Evolutionary conservation across 225 moss, liverwort and hornwort species (phyloP), one percentile per base, ranked within the genome.

Genomic region (Neckera pumila): DNA sequence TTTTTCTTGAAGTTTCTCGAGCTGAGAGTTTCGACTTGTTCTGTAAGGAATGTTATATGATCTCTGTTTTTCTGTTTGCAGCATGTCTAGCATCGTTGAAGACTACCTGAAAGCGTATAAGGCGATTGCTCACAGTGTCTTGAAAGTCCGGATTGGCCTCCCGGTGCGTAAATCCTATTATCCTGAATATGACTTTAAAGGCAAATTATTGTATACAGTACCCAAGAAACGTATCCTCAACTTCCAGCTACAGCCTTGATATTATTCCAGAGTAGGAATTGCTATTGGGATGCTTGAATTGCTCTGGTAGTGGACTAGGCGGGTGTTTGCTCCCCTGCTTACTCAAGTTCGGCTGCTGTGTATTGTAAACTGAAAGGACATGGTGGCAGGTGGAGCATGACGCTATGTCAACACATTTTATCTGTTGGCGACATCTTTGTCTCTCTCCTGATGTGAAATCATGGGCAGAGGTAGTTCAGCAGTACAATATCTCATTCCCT

Each of bases 381-480:
- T 86, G 80, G 71, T 88, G 89, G 88, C 86, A 97, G 97, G 96
- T 97, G 78, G 95, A 95, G 89, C 96, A 97, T 84, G 89, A 94
- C 80, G 70, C 94, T 53, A 82, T 92, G 84, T 97, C 97, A 53
- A 87, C 93, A 88, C 94, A 92, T 86, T 94, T 94, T 87, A 89
- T 97, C 36, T 96, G 97, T 87, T 96, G 97, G 97, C 91, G 93
- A n/a, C 96, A 94, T 93, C 91, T 96, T 73, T 94, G 86, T 57
- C 80, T 97, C 30, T 93, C 92, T 78, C 93, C 90, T 87, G 74
- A 80, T 73, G 73, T 57, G 42, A 90, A 92, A 79, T 62, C 96
- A 82, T 97, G 96, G 97, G 89, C 93, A 71, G 85, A 96, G 97
- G 97, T 96, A 92, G 71, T 59, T 75, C 82, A 82, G 28, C 26